Base-by-base conservation (phyloP, 768 basidiomycete genomes). In the Lactarius hatsudake region DNA sequence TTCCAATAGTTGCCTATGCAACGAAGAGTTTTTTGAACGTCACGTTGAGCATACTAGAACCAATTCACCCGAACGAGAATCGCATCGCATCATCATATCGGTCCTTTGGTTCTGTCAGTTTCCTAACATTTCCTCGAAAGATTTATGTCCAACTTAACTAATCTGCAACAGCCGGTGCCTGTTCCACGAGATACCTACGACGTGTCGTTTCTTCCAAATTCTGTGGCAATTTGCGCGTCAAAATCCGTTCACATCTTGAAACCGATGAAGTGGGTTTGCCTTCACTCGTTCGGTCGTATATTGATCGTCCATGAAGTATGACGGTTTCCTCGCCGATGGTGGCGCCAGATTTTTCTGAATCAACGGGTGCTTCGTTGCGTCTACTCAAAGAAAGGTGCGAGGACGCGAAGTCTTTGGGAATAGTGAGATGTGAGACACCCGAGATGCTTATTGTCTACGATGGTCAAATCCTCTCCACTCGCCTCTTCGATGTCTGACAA, bases 361-460 rank as follows among this genome's bases (percentile, higher is more conserved):
- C 82, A 26, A 74, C 77, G 43, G 63, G 72, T 48, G 78, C 56
- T 15, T 55, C 64, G 17, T 15, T 84, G 76, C 75, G 79, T 36
- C 74, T 76, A 26, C 82, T 94, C 61, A 93, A 90, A 76, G 71
- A 75, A 17, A 84, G 83, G 20, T 81, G 88, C 61, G 85, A 87
- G 40, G 74, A 74, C 20, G 79, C 84, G 30, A 89, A 82, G 72
- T 84, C 89, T 1, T 79, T 94, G 4, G 93, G 93, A 7, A 76
- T 93, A 40, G 78, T 91, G 7, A 83, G 85, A 56, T 80, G 81
- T 8, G 80, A 81, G 58, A 72, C 77, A 5, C 75, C 77, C 28
- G 90, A 93, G 73, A 76, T 90, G 26, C 76, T 94, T 68, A 83
- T 93, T 15, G 74, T 94, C 43, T 94, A 88, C 69, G 89, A 94